Conservation (phyloP, 2,329 filamentous ascomycete species). For the Coniochaeta sp. region DNA sequence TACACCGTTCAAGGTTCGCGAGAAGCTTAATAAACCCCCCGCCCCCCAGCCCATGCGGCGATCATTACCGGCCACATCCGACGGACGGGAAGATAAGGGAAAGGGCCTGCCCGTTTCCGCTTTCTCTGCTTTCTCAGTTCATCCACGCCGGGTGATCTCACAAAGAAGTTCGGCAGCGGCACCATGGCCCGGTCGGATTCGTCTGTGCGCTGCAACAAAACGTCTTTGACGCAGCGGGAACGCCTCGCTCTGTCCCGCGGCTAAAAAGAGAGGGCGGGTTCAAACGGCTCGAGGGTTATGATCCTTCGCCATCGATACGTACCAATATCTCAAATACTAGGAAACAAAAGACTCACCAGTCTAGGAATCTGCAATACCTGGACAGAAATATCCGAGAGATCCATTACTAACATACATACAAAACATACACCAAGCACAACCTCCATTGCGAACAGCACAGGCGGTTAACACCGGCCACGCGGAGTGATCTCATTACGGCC, state of each 20-base stretch:
- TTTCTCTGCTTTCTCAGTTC: background rate
- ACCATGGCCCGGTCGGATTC: background rate
- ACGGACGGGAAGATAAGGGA: background rate
- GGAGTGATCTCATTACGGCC: background rate
- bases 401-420: too few relatives aligned
- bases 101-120: background rate
- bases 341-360: background rate
- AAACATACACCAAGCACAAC: too few relatives aligned
- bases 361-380: background rate
- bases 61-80: conserved; percentile 1
- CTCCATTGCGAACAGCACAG: background rate
- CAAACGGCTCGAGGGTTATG: background rate
- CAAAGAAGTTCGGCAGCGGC: background rate
- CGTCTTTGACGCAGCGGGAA: background rate
- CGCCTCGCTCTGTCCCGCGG: background rate
- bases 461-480: background rate
- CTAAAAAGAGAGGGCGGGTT: background rate
- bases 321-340: background rate
- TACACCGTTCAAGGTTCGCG: background rate
- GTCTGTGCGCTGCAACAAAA: conserved; percentile 1
- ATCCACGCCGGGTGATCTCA: background rate
- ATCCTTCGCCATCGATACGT: background rate
- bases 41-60: too few relatives aligned
- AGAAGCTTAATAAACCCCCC: background rate
- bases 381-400: too few relatives aligned